Percentiles rank a stretch among this genome's conserved stretches.
Conservation (phyloP, 2,329 filamentous ascomycete genomes). For the Calonectria fujianensis region DNA sequence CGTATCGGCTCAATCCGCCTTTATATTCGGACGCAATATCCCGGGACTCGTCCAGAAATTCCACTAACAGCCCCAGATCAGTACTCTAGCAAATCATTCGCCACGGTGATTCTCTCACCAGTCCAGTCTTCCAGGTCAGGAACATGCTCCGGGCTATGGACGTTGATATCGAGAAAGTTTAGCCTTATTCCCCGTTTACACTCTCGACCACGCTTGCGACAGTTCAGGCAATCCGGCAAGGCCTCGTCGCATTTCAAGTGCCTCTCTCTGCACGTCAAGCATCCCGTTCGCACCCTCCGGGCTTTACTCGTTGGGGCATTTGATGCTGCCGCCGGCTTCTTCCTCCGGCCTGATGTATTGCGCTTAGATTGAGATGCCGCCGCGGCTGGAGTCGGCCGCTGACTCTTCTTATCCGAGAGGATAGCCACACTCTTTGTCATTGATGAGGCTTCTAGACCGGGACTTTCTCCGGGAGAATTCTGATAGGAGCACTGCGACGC, state of each 20-base stretch:
- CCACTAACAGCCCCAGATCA: conserved; percentile 67
- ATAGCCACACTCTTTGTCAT: conserved; percentile 25
- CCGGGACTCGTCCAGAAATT: conserved; percentile 92
- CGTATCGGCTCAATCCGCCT: conserved; percentile 85
- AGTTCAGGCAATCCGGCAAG: conserved; percentile 80
- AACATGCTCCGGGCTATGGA: conserved; percentile 78
- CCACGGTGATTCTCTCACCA: conserved; percentile 46
- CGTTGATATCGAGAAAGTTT: conserved; percentile 92
- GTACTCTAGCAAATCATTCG: conserved; percentile 5
- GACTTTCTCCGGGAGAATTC: neutral
- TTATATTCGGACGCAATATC: conserved; percentile 93
- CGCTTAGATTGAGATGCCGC: neutral
- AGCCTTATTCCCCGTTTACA: conserved; percentile 91
- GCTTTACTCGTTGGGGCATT: conserved; percentile 59
- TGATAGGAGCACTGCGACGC: conserved; percentile 36
- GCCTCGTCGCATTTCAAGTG: conserved; percentile 95
- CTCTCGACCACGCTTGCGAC: conserved; percentile 87
- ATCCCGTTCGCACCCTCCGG: conserved; percentile 92
- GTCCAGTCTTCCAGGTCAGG: conserved; percentile 48
- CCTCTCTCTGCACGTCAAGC: conserved; percentile 90
- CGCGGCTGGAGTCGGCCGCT: neutral
- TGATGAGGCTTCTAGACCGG: conserved; percentile 26
- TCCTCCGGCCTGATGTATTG: neutral
- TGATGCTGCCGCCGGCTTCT: neutral
- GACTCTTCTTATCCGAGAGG: neutral